Percentiles rank a stretch among this genome's conserved stretches.
These are phyloP conservation scores for Volvariella volvacea DNA, from an alignment of 1,284 basidiomycete species.

Conservation along the genomic window DNA sequence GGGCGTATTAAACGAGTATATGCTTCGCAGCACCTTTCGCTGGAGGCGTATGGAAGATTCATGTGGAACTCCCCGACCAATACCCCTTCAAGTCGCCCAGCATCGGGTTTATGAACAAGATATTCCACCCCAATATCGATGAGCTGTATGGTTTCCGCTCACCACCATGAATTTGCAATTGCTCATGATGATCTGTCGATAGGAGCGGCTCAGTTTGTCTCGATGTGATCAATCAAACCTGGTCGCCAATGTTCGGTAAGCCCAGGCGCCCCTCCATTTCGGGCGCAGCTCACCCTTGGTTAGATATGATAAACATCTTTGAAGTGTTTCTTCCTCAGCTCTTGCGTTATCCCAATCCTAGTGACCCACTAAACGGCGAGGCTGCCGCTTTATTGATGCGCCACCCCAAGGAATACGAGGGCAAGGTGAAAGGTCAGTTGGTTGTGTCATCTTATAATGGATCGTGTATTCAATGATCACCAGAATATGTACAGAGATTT, in stretches of 20 bases:
- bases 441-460: neutral
- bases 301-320: conserved; percentile 99
- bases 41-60: conserved; percentile 97
- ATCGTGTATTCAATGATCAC: neutral
- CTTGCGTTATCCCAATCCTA: conserved; percentile 95
- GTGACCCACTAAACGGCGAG: conserved; percentile 96
- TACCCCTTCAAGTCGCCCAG: conserved; percentile 99
- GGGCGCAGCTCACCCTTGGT: neutral
- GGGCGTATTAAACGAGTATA: conserved; percentile 6
- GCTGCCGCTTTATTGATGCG: conserved; percentile 96
- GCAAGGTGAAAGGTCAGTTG: conserved; percentile 75
- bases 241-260: conserved; percentile 97
- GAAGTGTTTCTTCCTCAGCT: conserved; percentile 97
- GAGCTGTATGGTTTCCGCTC: conserved; percentile 60
- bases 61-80: conserved; percentile 98
- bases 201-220: conserved; percentile 94
- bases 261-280: neutral
- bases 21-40: conserved; percentile 78
- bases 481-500: conserved; percentile 83
- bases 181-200: conserved; percentile 11
- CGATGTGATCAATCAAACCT: conserved; percentile 98
- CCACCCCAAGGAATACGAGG: conserved; percentile 91
- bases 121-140: conserved; percentile 98
- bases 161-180: conserved; percentile 5
- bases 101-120: conserved; percentile 99